A percentile compares a stretch with the other conserved stretches of the same genome.
Evolutionary conservation across 257 asterid species (phyloP).

Genomic region (Penstemon davidsonii): DNA sequence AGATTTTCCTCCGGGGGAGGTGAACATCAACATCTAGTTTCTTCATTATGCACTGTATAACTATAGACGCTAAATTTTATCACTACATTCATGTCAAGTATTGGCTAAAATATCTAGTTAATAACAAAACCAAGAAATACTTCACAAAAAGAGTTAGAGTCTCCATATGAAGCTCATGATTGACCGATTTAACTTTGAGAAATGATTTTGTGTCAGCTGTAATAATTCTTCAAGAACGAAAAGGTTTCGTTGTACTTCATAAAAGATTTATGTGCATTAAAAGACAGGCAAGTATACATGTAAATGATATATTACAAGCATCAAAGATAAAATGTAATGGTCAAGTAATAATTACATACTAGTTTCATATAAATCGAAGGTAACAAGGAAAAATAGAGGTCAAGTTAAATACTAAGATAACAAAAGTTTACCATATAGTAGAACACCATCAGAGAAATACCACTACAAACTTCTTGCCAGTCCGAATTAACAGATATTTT

Average conservation of each 20-base stretch:
- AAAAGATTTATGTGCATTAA: not conserved
- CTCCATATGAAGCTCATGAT: not conserved
- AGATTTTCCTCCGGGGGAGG: too few relatives aligned
- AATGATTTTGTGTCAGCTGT: too few relatives aligned
- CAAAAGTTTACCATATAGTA: constrained; percentile 77
- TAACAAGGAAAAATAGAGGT: constrained; percentile 21
- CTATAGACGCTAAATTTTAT: not conserved
- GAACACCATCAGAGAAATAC: constrained; percentile 74
- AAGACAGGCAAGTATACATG: not conserved
- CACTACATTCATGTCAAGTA: constrained; percentile 19
- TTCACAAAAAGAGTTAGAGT: not conserved
- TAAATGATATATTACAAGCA: not conserved
- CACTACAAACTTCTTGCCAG: constrained; percentile 78
- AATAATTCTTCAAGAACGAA: too few relatives aligned
- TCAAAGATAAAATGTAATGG: not conserved
- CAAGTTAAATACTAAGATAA: constrained; percentile 5
- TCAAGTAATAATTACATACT: constrained; percentile 9
- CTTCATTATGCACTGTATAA: not conserved
- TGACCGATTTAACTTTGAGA: too few relatives aligned
- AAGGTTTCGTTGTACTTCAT: not conserved
- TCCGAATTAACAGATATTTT: constrained; percentile 59
- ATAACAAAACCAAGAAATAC: not conserved
- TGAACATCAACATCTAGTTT: not conserved
- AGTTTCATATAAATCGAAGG: not conserved
- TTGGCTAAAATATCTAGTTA: not conserved